Conservation (phyloP, 345 rosid species). For the Xanthoceras sorbifolium region DNA sequence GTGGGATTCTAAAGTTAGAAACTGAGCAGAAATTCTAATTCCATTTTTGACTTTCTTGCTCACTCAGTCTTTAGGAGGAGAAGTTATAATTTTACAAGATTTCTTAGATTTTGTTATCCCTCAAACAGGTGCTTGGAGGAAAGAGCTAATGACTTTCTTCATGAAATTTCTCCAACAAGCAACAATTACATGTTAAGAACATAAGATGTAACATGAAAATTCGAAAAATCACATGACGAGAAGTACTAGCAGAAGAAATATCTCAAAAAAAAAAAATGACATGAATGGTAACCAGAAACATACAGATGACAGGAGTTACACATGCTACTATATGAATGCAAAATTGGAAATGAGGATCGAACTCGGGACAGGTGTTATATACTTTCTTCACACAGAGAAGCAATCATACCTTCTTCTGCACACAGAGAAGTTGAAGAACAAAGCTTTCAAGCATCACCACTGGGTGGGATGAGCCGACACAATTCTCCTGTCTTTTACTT, state of each 20-base stretch:
- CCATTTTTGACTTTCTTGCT: background rate
- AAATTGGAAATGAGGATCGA: too few species aligned
- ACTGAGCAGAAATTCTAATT: slow-evolving; percentile 24
- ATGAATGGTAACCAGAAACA: background rate
- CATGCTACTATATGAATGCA: background rate
- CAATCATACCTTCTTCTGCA: slow-evolving; percentile 28
- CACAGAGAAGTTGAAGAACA: slow-evolving; percentile 47
- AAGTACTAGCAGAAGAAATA: background rate
- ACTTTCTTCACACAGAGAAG: background rate
- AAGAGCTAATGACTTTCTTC: slow-evolving; percentile 26
- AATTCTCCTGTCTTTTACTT: slow-evolving; percentile 11
- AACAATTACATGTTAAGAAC: slow-evolving; percentile 14
- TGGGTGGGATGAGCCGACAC: slow-evolving; percentile 32
- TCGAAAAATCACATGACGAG: too few species aligned
- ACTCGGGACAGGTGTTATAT: background rate
- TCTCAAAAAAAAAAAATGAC: background rate
- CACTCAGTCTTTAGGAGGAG: background rate
- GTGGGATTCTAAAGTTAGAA: background rate
- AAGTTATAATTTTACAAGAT: background rate
- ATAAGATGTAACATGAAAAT: slow-evolving; percentile 14
- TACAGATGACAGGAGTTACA: background rate
- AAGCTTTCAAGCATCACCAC: slow-evolving; percentile 51
- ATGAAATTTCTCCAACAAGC: slow-evolving; percentile 19
- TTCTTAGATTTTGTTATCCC: background rate
- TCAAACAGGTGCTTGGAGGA: slow-evolving; percentile 31